Percentiles rank a stretch among this genome's conserved stretches.
Evolutionary conservation across 352 stramenopile species (phyloP).

Genomic region (Phytophthora pistaciae): DNA sequence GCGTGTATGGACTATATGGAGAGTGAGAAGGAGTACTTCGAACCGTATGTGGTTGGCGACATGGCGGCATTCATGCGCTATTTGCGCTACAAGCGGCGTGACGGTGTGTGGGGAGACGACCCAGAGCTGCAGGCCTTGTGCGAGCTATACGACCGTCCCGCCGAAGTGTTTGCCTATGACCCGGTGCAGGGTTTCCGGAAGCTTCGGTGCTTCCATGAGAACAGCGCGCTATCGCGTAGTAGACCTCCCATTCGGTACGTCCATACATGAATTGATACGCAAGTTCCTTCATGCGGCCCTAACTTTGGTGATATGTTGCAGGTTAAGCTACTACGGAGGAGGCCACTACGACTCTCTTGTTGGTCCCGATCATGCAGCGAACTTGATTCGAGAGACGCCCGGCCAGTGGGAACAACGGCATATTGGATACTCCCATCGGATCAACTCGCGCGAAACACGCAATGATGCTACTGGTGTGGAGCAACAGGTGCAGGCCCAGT

Average conservation of each 20-base stretch:
- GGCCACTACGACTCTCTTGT: conserved; percentile 94
- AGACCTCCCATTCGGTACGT: conserved; percentile 76
- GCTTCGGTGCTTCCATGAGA: conserved; percentile 92
- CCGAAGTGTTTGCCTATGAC: conserved; percentile 93
- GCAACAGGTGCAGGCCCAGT: conserved; percentile 39
- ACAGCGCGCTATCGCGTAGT: conserved; percentile 55
- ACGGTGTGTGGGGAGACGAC: conserved; percentile 96
- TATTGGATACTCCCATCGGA: conserved; percentile 72
- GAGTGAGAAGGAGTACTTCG: conserved; percentile 93
- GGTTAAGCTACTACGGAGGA: conserved; percentile 93
- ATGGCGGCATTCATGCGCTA: conserved; percentile 92
- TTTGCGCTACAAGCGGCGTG: conserved; percentile 88
- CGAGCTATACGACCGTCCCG: conserved; percentile 94
- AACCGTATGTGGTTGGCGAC: conserved; percentile 91
- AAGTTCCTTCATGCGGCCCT: not conserved
- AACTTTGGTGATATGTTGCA: conserved; percentile 17
- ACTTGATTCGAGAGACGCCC: conserved; percentile 67
- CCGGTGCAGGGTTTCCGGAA: conserved; percentile 69
- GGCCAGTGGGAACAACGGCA: conserved; percentile 76
- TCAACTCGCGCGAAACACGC: conserved; percentile 65
- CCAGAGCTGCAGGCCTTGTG: conserved; percentile 96
- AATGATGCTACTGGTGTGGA: conserved; percentile 37
- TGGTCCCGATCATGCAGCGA: conserved; percentile 53
- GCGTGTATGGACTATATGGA: conserved; percentile 97
- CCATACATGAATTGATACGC: not conserved